Base-by-base conservation (phyloP, 129 eudicot species). In the sunflower (Helianthus annuus) region DNA sequence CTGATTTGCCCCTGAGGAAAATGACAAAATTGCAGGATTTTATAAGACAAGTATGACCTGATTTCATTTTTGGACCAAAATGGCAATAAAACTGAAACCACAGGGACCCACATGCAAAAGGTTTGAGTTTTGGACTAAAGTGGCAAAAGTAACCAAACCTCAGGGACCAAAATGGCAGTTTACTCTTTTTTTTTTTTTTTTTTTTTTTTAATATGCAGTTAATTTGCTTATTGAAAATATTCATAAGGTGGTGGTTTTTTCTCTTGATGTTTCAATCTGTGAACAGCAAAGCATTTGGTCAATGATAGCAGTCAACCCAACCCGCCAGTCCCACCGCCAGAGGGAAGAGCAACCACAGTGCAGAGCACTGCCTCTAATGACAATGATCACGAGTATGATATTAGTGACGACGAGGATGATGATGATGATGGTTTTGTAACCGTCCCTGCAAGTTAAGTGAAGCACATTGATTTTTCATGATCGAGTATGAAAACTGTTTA, bases 401-500 rank as follows among this genome's bases (percentile, higher is more conserved):
- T 17, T 7, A 15, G 45, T 3, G 72, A 65, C 7, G 75, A 51
- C 29, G 74, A 19, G 3, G 72, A 78, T 24, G 81, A 78, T 17
- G 82, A 78, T 24, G 81, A 78, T 17, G 82, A 78, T 17, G 80
- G 53, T 78, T 78, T 27, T 78, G 82, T 78, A 42, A 65, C 68
- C 10, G 60, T 78, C 17, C 73, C 82, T 10, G 62, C 80, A 76
- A 76, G 74, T 34, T 76, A 68, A 36, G 66, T 34, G 44, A 60
- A 60, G 2, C 66, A 32, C 10, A 29, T 34, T 27, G 64, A 11
- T 55, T 17, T 19, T 55, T 55, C 32, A 55, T 17, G 61, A 55
- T 59, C 14, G 44, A 29, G 29, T 15, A 29, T 57, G 4, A 57
- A 51, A 29, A 12, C 64, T 24, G n/a, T 2, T 10, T 24, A 57